Percentiles rank a stretch among this genome's conserved stretches.
phyloP scores from a whole-genome alignment of 345 rosid species.

The Combretum micranthum region DNA sequence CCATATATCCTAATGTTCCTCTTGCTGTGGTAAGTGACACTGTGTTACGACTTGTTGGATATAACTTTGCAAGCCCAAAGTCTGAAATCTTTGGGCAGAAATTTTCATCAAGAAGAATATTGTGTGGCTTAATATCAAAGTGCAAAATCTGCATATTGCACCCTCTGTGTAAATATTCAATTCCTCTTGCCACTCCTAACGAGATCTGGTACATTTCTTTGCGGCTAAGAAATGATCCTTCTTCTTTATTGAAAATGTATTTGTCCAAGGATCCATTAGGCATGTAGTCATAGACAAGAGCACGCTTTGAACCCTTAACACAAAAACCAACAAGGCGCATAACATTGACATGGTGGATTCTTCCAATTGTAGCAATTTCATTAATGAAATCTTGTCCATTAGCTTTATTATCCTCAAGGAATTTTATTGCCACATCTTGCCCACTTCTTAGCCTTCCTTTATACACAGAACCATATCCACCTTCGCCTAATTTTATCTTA shows the following conservation, averaged over 20 bases:
- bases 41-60: not conserved
- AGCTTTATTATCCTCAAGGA: slow-evolving; percentile 6
- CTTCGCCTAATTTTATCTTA: slow-evolving; percentile 5
- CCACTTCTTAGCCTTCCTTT: not conserved
- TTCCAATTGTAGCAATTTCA: slow-evolving; percentile 2
- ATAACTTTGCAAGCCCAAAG: slow-evolving; percentile 15
- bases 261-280: slow-evolving; percentile 5
- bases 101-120: slow-evolving; percentile 12
- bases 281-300: slow-evolving; percentile 9
- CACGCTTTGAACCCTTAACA: not conserved
- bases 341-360: slow-evolving; percentile 10
- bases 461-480: slow-evolving; percentile 5
- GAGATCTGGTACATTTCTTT: slow-evolving; percentile 10
- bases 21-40: slow-evolving; percentile 12
- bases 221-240: not conserved
- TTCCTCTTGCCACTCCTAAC: slow-evolving; percentile 11
- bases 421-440: not conserved
- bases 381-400: slow-evolving; percentile 10
- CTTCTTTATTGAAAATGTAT: no score
- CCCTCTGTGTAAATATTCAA: slow-evolving; percentile 18
- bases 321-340: not conserved
- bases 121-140: slow-evolving; percentile 18
- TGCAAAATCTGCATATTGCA: slow-evolving; percentile 13
- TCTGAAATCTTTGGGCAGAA: slow-evolving; percentile 19
- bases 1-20: slow-evolving; percentile 10